Base-by-base conservation (phyloP, 768 basidiomycete genomes). In the Leucosporidium creatinivorum region DNA sequence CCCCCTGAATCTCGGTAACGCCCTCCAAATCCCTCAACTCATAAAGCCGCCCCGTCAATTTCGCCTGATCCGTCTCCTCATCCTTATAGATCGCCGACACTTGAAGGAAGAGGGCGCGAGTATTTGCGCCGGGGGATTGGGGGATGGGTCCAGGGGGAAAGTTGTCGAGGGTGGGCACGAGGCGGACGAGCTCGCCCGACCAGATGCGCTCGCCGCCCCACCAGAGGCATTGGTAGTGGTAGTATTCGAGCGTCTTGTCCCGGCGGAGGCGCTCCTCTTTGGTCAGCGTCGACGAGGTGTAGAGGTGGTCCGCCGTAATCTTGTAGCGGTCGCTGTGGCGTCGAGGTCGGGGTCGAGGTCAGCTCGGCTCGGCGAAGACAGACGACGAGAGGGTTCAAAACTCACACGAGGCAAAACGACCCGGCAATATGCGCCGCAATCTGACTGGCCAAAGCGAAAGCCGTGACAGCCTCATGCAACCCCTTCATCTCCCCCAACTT, bases 391-490 rank as follows among this genome's bases (percentile, higher is more conserved):
- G n/a, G n/a, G n/a, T n/a, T n/a, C n/a, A 83, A 85, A 61, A 88
- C 85, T 66, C 89, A 89, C 7, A 87, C 87, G 1, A 87, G 81
- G 47, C 83, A 82, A 87, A 89, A 92, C 70, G 79, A 87, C 8
- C 80, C 80, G 49, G 85, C 84, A 6, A 91, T 72, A 49, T 81
- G 81, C 0, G 86, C 82, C 0, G 85, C 87, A 36, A 88, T 86
- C 74, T 91, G 86, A 17, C 90, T 78, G 6, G 88, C 89, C 21
- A 88, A 78, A 2, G 86, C 85, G 73, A 83, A 88, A 1, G 89
- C 83, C 1, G 84, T 82, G 10, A 84, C 81, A 10, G 86, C 84
- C 1, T 83, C 81, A 6, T 78, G 77, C 65, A 87, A 87, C 31
- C 15, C 33, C 18, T 15, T 30, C 0, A 61, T 12, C n/a, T 33